These are phyloP conservation scores for Fusarium subglutinans DNA, from an alignment of 2,329 filamentous ascomycete species.

Conservation along the genomic window DNA sequence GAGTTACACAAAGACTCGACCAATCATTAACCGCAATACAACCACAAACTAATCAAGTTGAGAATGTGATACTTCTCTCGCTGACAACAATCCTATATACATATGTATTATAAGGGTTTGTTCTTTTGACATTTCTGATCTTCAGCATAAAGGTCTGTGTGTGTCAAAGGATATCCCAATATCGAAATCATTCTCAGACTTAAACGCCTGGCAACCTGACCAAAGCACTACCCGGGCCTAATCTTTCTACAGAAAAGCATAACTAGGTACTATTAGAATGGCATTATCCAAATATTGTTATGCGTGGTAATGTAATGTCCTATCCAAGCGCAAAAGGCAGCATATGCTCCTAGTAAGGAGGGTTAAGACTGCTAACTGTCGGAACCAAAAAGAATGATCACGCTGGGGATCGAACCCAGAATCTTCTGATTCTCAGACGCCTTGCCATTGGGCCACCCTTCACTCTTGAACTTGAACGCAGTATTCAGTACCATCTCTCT, in stretches of 20 bases:
- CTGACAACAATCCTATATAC: not conserved
- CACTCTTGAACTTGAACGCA: accelerated
- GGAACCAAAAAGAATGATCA: conserved; percentile 21
- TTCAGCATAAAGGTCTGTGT: accelerated
- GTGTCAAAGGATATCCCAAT: not conserved
- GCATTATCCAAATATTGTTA: not conserved
- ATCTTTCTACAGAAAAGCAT: not conserved
- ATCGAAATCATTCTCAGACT: not conserved
- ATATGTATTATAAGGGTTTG: not conserved
- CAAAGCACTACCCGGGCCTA: not conserved
- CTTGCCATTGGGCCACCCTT: conserved; percentile 42
- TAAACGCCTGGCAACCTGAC: too few species aligned
- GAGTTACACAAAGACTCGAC: not conserved
- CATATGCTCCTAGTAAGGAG: not conserved
- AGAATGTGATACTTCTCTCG: not conserved
- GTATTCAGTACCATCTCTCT: accelerated
- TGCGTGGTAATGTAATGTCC: not conserved
- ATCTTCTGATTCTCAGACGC: conserved; percentile 45
- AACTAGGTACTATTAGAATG: not conserved
- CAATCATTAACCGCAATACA: too few species aligned
- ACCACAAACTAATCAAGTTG: not conserved
- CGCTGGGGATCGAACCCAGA: conserved; percentile 43
- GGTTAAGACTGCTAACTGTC: not conserved
- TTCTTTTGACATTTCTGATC: not conserved
- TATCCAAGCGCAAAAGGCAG: not conserved